These are phyloP conservation scores for Phoma sp. DNA, from an alignment of 2,329 filamentous ascomycete species.

Conservation along the genomic window DNA sequence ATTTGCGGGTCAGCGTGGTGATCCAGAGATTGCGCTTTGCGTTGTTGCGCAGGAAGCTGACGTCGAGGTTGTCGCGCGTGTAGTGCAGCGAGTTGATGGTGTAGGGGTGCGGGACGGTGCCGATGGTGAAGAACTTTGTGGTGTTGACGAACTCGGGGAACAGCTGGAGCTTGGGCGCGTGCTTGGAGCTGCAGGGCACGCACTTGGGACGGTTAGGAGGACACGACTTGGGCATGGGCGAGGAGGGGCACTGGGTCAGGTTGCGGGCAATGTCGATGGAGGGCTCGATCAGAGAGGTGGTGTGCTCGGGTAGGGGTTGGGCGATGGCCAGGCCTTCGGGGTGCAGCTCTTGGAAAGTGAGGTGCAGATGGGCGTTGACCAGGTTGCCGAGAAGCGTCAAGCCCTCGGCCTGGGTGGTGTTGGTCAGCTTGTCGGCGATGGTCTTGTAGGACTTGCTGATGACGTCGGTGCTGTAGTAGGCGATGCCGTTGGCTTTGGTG, in stretches of 20 bases:
- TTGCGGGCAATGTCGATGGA: constrained; percentile 73
- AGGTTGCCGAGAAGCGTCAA: constrained; percentile 72
- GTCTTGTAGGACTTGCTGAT: constrained; percentile 70
- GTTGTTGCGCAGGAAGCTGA: constrained; percentile 58
- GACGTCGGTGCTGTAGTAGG: constrained; percentile 73
- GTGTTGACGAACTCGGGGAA: constrained; percentile 73
- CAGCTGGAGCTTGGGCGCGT: constrained; percentile 70
- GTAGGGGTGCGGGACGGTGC: constrained; percentile 89
- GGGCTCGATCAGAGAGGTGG: constrained; percentile 74
- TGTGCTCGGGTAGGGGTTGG: constrained; percentile 78
- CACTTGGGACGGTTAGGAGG: constrained; percentile 82
- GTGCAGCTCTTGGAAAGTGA: constrained; percentile 82
- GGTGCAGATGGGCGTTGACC: constrained; percentile 85
- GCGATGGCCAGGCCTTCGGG: constrained; percentile 78
- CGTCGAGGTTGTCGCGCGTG: constrained; percentile 54
- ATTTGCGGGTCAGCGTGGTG: constrained; percentile 69
- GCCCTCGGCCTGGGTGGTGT: constrained; percentile 62
- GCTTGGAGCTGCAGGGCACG: constrained; percentile 69
- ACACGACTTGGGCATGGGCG: constrained; percentile 77
- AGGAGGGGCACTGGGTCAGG: constrained; percentile 75
- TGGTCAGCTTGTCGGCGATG: constrained; percentile 67
- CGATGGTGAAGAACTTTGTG: constrained; percentile 78
- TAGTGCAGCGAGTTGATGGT: constrained; percentile 75
- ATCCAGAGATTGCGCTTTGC: constrained; percentile 83
- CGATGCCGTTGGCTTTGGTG: constrained; percentile 69